Evolutionary conservation across 805 yeast genomes (phyloP), one percentile per base, ranked within the genome.

Genomic region (Metschnikowia arizonensis): DNA sequence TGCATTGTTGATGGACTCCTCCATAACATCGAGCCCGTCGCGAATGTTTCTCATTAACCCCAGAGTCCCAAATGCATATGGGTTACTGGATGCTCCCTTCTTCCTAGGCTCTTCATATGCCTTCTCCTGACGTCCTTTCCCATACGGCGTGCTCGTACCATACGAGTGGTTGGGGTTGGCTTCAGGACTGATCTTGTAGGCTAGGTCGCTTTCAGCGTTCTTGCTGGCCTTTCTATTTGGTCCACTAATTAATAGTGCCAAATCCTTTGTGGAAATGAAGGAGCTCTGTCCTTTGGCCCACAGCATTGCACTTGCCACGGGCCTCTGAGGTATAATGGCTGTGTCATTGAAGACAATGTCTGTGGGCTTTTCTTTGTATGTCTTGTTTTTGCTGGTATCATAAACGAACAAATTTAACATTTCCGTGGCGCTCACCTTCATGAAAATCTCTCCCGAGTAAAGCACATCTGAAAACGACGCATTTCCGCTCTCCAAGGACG

Each of bases 281-380:
- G 79, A 79, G 0, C 84, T 68, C 36, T 62, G 68, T 2, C 97
- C 97, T 53, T 83, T 79, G 5, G 93, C 87, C 93, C 97, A 86
- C 62, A 84, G 91, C 35, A 86, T 69, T 0, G 93, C 78, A 30
- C 88, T 79, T 5, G 87, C 79, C 4, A 79, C 73, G 2, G 99
- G 99, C 39, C 98, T 74, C 26, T 79, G 77, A 1, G 96, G 95
- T 17, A 84, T 76, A 5, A 76, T 66, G 36, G 85, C 73, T 49
- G 80, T 77, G 21, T 79, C 83, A 57, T 86, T 84, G 66, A 83
- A 90, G 29, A 93, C 65, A 1, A 74, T 65, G 61, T 87, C 96
- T 4, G 72, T 64, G 2, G 57, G 56, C 15, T 52, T 57, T 12
- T 57, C 61, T 38, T 56, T 56, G 23, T 42, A 52, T 1, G 54